Evolutionary conservation across 495 filamentous ascomycete genomes (phyloP), one percentile per base, ranked within the genome.

Genomic region (Trichocladium antarcticum): DNA sequence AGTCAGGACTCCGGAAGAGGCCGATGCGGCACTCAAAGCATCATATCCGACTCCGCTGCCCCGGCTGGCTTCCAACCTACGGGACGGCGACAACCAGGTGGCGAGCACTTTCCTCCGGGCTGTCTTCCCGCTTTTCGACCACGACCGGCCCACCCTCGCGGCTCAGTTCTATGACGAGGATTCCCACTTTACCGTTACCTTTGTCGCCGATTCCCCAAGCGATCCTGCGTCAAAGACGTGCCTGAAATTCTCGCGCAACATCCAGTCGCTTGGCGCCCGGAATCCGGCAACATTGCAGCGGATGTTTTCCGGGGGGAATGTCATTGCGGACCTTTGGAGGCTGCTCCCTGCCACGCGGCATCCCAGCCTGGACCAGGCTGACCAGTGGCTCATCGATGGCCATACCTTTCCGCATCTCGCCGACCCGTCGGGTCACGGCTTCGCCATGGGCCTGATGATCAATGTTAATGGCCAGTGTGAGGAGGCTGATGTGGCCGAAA

Each of bases 391-490:
- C 27, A 76, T 95, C 47, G 89, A 96, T 60, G 89, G 88, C 56
- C 81, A 87, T 53, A 78, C 81, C 8, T 69, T 89, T 5, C 80
- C 82, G 3, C 78, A 81, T 27, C 74, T 92, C 11, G 74, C 78
- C 0, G 86, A 94, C 54, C 79, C 78, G 2, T 68, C 74, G n/a
- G 80, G 83, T 9, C 76, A 82, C 42, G 80, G 72, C 45, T 58
- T 68, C 5, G 65, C 65, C 14, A 81, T 79, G 41, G 89, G 89
- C 22, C 73, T 95, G 49, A 74, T 89, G 17, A 79, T 94, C 57
- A 84, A 76, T 37, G 74, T 92, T 28, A 82, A 90, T 53, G 85
- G 89, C 46, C 83, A 89, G 55, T 94, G 85, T 49, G 79, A 92
- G 37, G 90, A 97, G 55, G 64, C 78, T 7, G 75, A 82, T 55